Conservation (phyloP, 2,329 filamentous ascomycete species). For the Cladophialophora psammophila region DNA sequence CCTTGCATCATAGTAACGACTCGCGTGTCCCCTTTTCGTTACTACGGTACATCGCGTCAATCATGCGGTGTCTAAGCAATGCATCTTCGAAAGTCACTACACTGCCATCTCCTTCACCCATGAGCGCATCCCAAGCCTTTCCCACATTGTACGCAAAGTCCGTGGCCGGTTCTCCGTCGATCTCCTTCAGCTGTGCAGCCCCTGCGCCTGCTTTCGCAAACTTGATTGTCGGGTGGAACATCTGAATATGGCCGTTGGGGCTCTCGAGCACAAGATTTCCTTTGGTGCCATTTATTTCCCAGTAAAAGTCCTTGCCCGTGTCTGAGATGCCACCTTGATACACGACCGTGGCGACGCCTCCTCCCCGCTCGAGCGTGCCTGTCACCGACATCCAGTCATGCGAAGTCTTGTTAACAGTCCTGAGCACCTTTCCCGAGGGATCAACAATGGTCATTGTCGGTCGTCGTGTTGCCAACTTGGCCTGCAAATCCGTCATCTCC, state of each 20-base stretch:
- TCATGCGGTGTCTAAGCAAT: constrained; percentile 33
- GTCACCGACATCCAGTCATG: constrained; percentile 34
- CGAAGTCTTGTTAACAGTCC: constrained; percentile 28
- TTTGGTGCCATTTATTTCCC: constrained; percentile 37
- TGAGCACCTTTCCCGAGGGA: constrained; percentile 14
- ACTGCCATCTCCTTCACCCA: constrained; percentile 28
- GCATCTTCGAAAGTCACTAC: constrained; percentile 35
- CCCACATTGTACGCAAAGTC: constrained; percentile 35
- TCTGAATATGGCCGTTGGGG: constrained; percentile 29
- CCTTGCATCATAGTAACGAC: constrained; percentile 25
- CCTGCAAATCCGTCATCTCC: constrained; percentile 28
- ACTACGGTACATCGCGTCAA: constrained; percentile 37
- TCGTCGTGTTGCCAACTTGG: constrained; percentile 26
- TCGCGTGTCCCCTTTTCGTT: constrained; percentile 32
- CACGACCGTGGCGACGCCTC: constrained; percentile 27
- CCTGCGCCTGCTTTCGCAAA: constrained; percentile 21
- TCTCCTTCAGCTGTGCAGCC: constrained; percentile 24
- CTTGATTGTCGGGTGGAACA: constrained; percentile 35
- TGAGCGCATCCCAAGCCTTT: constrained; percentile 34
- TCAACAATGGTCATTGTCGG: constrained; percentile 26
- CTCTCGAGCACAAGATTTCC: constrained; percentile 33
- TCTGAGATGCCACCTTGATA: constrained; percentile 25
- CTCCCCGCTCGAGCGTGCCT: constrained; percentile 20
- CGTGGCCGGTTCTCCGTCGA: constrained; percentile 17
- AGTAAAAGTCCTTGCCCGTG: constrained; percentile 32